Evolutionary conservation across 1,284 basidiomycete species (phyloP).

Genomic region (Vanrija sp.): DNA sequence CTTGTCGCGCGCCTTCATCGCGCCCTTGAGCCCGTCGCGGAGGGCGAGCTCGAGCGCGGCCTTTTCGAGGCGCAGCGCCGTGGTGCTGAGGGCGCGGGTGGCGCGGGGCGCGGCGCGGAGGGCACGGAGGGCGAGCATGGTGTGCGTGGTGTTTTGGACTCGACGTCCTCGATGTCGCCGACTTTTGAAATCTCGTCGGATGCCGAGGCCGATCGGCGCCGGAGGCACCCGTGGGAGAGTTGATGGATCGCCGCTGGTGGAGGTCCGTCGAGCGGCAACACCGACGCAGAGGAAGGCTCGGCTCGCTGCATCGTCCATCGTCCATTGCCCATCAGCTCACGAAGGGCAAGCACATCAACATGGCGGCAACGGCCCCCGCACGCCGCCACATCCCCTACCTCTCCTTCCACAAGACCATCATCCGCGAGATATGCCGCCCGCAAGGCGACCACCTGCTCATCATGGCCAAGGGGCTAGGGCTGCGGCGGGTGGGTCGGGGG

Average conservation of each 20-base stretch:
- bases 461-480: conserved; percentile 78
- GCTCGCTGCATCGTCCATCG: too few relatives aligned
- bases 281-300: too few relatives aligned
- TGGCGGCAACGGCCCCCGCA: not conserved
- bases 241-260: not conserved
- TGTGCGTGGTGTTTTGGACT: not conserved
- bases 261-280: too few relatives aligned
- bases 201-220: not conserved
- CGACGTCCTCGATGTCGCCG: not conserved
- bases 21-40: conserved; percentile 42
- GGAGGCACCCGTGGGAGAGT: conserved; percentile 1
- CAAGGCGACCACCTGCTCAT: conserved; percentile 75
- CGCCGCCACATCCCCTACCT: conserved; percentile 48
- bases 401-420: conserved; percentile 49
- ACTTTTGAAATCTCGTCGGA: conserved; percentile 3
- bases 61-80: conserved; percentile 9
- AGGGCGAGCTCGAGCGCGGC: conserved; percentile 28
- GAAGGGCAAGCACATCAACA: too few relatives aligned
- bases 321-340: not conserved
- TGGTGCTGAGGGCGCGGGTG: conserved; percentile 19
- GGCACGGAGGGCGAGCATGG: conserved; percentile 19
- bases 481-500: conserved; percentile 54
- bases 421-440: conserved; percentile 54
- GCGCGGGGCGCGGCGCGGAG: conserved; percentile 1
- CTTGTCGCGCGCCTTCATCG: conserved; percentile 45